Evolutionary conservation across 768 basidiomycete species (phyloP).

Genomic region (Agaricus subrufescens): DNA sequence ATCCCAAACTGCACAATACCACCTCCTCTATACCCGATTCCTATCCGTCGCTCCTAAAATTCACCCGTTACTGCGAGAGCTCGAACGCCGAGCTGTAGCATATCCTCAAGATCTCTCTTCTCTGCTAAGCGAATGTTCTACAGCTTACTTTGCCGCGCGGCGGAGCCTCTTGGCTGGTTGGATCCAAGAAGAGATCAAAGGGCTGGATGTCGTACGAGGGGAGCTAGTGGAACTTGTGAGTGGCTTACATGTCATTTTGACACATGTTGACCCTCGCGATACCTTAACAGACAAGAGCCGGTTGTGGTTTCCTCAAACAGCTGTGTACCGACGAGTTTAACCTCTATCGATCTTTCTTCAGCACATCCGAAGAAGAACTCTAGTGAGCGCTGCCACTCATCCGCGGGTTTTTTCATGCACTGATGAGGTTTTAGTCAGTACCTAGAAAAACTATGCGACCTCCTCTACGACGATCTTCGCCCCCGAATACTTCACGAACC

Average conservation of each 20-base stretch:
- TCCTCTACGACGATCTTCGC: slow-evolving; percentile 92
- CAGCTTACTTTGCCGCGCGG: slow-evolving; percentile 75
- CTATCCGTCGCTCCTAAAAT: slow-evolving; percentile 64
- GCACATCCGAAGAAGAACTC: slow-evolving; percentile 67
- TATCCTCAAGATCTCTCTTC: slow-evolving; percentile 85
- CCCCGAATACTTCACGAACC: slow-evolving; percentile 94
- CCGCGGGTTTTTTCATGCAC: background rate
- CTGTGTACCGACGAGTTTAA: slow-evolving; percentile 88
- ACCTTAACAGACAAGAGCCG: slow-evolving; percentile 68
- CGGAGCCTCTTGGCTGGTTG: slow-evolving; percentile 66
- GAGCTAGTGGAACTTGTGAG: slow-evolving; percentile 86
- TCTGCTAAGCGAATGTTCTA: slow-evolving; percentile 81
- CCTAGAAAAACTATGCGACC: slow-evolving; percentile 88
- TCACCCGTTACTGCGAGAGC: slow-evolving; percentile 74
- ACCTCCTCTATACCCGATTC: slow-evolving; percentile 91
- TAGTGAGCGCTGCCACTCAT: slow-evolving; percentile 31
- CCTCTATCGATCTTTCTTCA: slow-evolving; percentile 83
- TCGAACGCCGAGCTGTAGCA: slow-evolving; percentile 70
- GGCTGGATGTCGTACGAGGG: slow-evolving; percentile 71
- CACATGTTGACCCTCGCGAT: background rate
- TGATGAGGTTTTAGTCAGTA: slow-evolving; percentile 53
- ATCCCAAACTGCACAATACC: slow-evolving; percentile 73
- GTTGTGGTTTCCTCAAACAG: slow-evolving; percentile 90
- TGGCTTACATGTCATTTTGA: background rate
- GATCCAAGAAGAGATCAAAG: slow-evolving; percentile 78